Base-by-base conservation (phyloP, 139 green algal species). In the Gonium pectorale region DNA sequence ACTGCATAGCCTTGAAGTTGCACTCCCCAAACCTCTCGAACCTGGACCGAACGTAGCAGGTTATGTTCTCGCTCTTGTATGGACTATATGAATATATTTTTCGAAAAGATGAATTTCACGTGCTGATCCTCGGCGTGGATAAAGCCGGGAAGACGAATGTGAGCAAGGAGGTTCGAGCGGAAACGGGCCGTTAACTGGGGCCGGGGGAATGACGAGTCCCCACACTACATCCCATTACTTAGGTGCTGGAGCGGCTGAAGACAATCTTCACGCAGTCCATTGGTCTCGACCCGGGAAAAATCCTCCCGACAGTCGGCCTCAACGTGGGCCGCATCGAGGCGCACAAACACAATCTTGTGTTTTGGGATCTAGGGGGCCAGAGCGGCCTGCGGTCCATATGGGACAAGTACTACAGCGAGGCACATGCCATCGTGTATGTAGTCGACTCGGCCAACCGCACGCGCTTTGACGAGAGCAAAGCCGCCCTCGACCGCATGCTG, bases 361-460 rank as follows among this genome's bases (percentile, higher is more conserved):
- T 99, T 70, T 99, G 97, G 97, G 97, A 99, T 86, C 94, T 99
- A 0, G 97, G 97, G 0, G 95, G 95, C 6, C 86, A 93, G 41
- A 79, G 63, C 0, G 93, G 94, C 7, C 90, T 99, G 73, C 93
- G 94, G 17, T 90, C 91, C 8, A 99, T 99, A 38, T 99, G 97
- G 97, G 96, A 98, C 86, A 99, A 99, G 80, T 99, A 99, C 89
- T 99, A 96, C 78, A 92, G 90, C 29, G 97, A 99, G 67, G 93
- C 82, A 22, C 96, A 99, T 79, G 96, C 94, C 13, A 86, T 99
- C 7, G 56, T 99, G 5, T 99, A 94, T 85, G 94, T 98, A 0
- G 91, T 99, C 24, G 97, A 99, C 77, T 82, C 94, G 15, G 83
- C 91, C 5, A 88, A 90, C 60, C 15, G 62, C 35, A 82, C 38